Evolutionary conservation across 169 alveolate species (phyloP).

Genomic region (Plasmodium inui): DNA sequence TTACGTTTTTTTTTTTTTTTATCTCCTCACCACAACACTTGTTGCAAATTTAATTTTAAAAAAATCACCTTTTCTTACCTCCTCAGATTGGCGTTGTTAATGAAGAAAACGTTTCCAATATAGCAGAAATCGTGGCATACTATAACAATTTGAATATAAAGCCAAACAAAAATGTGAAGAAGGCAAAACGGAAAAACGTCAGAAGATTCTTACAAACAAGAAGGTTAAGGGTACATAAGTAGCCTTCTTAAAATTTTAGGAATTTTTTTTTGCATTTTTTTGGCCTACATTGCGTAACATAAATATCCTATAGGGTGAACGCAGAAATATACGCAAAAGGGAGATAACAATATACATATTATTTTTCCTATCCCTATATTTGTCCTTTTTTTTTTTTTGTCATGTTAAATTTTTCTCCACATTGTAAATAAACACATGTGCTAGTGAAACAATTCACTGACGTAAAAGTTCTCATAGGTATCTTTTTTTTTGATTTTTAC

Average conservation of each 20-base stretch:
- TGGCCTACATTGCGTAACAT: background rate
- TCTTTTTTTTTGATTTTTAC: background rate
- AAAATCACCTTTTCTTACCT: background rate
- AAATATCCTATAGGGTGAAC: conserved; percentile 2
- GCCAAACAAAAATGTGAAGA: conserved; percentile 22
- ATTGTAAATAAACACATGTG: background rate
- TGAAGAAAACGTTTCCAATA: conserved; percentile 22
- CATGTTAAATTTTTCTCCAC: background rate
- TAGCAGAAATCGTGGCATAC: conserved; percentile 50
- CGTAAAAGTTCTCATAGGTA: background rate
- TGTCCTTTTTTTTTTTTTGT: background rate
- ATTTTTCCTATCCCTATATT: background rate
- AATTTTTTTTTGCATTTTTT: background rate
- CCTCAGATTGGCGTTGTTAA: conserved; percentile 64
- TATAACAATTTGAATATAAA: conserved; percentile 23
- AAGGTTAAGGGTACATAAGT: conserved; percentile 6
- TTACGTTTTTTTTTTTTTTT: background rate
- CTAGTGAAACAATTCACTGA: background rate
- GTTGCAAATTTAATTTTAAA: background rate
- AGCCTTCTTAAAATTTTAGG: conserved; percentile 13
- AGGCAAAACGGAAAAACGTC: conserved; percentile 17
- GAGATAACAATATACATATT: background rate
- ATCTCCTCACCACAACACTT: background rate
- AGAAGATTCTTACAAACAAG: conserved; percentile 26
- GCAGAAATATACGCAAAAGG: background rate